phyloP scores from a whole-genome alignment of 345 rosid genomes.

The Zanthoxylum bungeanum region DNA sequence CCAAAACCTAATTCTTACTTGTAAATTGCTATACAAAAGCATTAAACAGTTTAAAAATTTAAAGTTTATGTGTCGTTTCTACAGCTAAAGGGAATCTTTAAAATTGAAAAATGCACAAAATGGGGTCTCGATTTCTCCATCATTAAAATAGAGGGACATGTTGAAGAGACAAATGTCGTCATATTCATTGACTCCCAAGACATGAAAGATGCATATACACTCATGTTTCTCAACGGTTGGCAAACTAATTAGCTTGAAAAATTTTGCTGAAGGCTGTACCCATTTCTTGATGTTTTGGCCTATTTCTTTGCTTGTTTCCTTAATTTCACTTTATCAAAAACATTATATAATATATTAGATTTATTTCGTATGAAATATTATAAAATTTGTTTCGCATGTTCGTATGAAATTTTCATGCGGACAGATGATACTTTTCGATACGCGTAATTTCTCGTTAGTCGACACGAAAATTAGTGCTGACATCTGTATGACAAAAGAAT shows the following conservation, averaged over 20 bases:
- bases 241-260: conserved; percentile 38
- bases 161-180: conserved; percentile 25
- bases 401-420: too few relatives aligned
- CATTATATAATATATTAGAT: too few relatives aligned
- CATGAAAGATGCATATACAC: conserved; percentile 13
- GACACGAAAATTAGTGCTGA: too few relatives aligned
- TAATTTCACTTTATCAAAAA: too few relatives aligned
- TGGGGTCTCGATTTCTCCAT: conserved; percentile 3
- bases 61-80: conserved; percentile 9
- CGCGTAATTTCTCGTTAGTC: too few relatives aligned
- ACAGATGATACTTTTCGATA: too few relatives aligned
- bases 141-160: not conserved
- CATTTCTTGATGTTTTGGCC: too few relatives aligned
- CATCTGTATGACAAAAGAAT: too few relatives aligned
- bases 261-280: conserved; percentile 14
- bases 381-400: too few relatives aligned
- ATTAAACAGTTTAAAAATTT: not conserved
- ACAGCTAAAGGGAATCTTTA: conserved; percentile 16
- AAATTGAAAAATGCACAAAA: conserved; percentile 1
- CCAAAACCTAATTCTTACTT: conserved; percentile 8
- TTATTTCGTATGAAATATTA: too few relatives aligned
- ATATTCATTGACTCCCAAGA: conserved; percentile 30
- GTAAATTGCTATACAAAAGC: not conserved
- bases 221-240: conserved; percentile 40
- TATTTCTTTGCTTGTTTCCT: too few relatives aligned